These are phyloP conservation scores for Letharia columbiana DNA, from an alignment of 495 filamentous ascomycete species.

Conservation along the genomic window DNA sequence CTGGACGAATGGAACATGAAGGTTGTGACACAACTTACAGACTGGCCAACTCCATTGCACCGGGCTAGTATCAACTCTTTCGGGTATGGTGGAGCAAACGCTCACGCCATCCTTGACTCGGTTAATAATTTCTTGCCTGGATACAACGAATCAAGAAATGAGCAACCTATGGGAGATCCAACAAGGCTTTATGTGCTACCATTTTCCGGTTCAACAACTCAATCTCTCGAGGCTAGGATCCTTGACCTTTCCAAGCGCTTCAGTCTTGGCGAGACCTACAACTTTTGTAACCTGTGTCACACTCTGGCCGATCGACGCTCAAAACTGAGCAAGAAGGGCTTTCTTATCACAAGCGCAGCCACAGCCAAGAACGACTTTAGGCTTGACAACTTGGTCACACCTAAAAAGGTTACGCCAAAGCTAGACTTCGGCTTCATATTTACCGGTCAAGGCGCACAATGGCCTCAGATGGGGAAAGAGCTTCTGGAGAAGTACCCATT, in stretches of 20 bases:
- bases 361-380: no score
- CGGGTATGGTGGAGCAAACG: conserved; percentile 38
- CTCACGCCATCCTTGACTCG: conserved; percentile 33
- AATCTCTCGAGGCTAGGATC: no score
- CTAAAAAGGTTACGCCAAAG: background rate
- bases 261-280: no score
- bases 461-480: conserved; percentile 22
- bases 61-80: conserved; percentile 33
- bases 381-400: background rate
- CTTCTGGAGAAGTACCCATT: conserved; percentile 29
- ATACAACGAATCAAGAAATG: no score
- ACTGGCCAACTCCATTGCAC: conserved; percentile 9
- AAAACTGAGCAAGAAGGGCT: no score
- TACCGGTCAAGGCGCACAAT: conserved; percentile 23
- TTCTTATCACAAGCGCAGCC: no score
- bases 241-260: no score
- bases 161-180: background rate
- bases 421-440: conserved; percentile 5
- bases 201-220: no score
- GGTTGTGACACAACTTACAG: background rate
- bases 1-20: conserved; percentile 25
- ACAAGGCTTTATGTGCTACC: background rate
- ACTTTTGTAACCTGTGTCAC: no score
- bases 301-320: no score
- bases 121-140: background rate